Conservation (phyloP, 2,329 filamentous ascomycete species). For the Ceratocystis variospora region DNA sequence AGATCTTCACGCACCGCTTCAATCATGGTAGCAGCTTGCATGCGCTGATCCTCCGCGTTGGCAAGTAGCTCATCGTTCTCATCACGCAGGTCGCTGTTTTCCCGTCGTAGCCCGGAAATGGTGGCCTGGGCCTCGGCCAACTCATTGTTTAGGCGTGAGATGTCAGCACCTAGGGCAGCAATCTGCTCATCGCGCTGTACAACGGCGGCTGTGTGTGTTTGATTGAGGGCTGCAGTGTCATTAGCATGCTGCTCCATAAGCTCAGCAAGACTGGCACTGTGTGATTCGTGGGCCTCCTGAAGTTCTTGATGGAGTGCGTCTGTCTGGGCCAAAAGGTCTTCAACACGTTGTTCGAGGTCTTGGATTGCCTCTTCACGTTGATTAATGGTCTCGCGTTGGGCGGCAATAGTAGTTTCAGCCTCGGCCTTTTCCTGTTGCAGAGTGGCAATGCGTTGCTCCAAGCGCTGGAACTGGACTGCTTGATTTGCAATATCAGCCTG, state of each 20-base stretch:
- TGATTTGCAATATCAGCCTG: slow-evolving; percentile 1
- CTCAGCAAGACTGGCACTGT: slow-evolving; percentile 25
- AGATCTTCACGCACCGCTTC: slow-evolving; percentile 17
- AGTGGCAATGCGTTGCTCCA: neutral
- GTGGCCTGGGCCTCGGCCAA: slow-evolving; percentile 11
- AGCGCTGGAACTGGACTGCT: neutral
- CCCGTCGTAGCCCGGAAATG: slow-evolving; percentile 10
- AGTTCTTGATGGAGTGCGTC: slow-evolving; percentile 31
- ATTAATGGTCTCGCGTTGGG: slow-evolving; percentile 27
- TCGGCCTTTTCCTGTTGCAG: slow-evolving; percentile 21
- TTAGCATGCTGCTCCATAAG: slow-evolving; percentile 12
- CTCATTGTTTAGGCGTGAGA: slow-evolving; percentile 10
- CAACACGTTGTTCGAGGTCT: slow-evolving; percentile 34
- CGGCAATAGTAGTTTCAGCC: slow-evolving; percentile 26
- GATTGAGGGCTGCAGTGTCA: neutral
- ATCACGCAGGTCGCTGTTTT: slow-evolving; percentile 12
- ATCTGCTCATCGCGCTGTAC: slow-evolving; percentile 10
- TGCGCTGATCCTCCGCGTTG: slow-evolving; percentile 13
- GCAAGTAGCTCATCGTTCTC: slow-evolving; percentile 7
- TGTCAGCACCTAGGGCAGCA: slow-evolving; percentile 9
- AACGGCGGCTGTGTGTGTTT: slow-evolving; percentile 3
- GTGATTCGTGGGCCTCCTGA: slow-evolving; percentile 27
- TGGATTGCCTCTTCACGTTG: slow-evolving; percentile 28
- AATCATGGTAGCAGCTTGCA: slow-evolving; percentile 16
- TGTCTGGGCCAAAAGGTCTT: slow-evolving; percentile 29